Conservation (phyloP, 2,329 filamentous ascomycete genomes). For the Diaporthe capsici region DNA sequence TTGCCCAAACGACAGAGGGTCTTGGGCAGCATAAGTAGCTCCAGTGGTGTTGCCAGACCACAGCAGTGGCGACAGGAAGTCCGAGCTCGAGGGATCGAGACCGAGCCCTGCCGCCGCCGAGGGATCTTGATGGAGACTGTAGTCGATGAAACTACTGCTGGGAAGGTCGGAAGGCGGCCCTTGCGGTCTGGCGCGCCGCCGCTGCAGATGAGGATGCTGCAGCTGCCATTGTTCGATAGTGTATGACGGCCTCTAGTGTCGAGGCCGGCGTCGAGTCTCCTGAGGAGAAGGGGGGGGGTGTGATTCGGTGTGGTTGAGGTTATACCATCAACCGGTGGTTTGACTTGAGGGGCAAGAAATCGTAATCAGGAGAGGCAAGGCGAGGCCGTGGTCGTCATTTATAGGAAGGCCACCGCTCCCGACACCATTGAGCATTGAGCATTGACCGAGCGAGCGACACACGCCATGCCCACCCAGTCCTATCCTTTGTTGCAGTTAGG, state of each 20-base stretch:
- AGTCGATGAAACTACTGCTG: conserved; percentile 40
- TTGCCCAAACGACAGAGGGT: conserved; percentile 39
- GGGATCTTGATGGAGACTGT: conserved; percentile 13
- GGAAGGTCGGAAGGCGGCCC: conserved; percentile 44
- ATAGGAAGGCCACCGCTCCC: neutral
- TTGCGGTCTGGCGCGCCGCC: conserved; percentile 42
- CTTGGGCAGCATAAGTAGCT: conserved; percentile 28
- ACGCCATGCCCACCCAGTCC: neutral
- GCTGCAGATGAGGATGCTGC: conserved; percentile 44
- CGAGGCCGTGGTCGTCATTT: conserved; percentile 16
- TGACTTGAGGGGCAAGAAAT: neutral
- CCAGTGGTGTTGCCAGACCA: conserved; percentile 34
- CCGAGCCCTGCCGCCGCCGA: conserved; percentile 25
- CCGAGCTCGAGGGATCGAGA: conserved; percentile 26
- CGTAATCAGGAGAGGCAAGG: neutral
- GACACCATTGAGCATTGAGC: neutral
- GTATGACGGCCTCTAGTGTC: conserved; percentile 46
- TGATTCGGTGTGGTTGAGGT: conserved; percentile 4
- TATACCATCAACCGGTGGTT: conserved; percentile 32
- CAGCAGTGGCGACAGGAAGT: conserved; percentile 32
- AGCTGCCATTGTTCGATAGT: conserved; percentile 50
- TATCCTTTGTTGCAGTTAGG: neutral
- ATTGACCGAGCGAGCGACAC: neutral
- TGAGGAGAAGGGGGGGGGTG: neutral
- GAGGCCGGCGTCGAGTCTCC: conserved; percentile 47